Percentiles rank a stretch among this genome's conserved stretches.
Evolutionary conservation across 2,329 filamentous ascomycete genomes (phyloP).

Genomic region (Colletotrichum endophyticum): DNA sequence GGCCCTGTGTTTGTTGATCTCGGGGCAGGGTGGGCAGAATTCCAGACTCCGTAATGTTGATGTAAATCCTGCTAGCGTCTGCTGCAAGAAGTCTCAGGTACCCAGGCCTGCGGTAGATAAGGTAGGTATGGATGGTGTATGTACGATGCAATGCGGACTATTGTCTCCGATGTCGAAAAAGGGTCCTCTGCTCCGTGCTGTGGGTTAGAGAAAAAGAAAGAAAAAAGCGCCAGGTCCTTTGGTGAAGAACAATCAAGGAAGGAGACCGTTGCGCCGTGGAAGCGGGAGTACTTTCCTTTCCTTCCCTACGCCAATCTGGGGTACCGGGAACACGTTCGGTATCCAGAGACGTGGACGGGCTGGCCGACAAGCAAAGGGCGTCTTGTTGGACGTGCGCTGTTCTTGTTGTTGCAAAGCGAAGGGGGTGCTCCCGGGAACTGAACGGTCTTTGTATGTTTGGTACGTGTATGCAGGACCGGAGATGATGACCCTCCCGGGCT

Average conservation of each 20-base stretch:
- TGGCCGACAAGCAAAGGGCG: background rate
- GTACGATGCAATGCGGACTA: background rate
- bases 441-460: background rate
- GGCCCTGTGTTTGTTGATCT: background rate
- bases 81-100: background rate
- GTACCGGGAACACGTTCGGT: background rate
- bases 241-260: background rate
- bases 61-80: background rate
- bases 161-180: background rate
- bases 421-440: background rate
- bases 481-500: background rate
- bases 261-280: background rate
- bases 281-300: background rate
- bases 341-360: background rate
- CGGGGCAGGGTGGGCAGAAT: background rate
- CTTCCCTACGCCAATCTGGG: background rate
- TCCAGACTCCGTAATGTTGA: background rate
- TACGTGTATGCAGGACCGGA: background rate
- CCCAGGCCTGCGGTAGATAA: background rate
- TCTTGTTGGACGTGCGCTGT: background rate
- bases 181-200: background rate
- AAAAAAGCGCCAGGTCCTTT: background rate
- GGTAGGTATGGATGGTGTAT: background rate
- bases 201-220: background rate
- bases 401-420: background rate